A percentile compares a stretch with the other conserved stretches of the same genome.
Evolutionary conservation across 805 yeast species (phyloP).

Genomic region (Trichomonascus vanleenenianus): DNA sequence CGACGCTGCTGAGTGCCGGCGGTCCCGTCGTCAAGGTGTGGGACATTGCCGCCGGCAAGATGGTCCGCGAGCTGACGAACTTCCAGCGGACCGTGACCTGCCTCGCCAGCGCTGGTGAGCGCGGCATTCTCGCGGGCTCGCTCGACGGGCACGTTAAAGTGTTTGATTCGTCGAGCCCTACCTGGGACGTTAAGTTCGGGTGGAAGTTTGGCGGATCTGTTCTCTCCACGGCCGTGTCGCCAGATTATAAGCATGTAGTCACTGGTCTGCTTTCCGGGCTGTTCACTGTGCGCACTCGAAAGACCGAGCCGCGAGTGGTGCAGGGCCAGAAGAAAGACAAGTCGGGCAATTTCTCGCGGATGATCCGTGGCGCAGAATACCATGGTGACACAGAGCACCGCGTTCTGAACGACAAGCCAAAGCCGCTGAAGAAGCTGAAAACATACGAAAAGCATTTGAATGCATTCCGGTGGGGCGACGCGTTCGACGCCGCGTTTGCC

Average conservation of each 20-base stretch:
- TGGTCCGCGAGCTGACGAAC: constrained; percentile 64
- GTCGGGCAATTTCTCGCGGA: constrained; percentile 60
- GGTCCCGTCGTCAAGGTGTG: constrained; percentile 81
- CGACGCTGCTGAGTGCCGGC: constrained; percentile 75
- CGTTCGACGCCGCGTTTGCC: constrained; percentile 77
- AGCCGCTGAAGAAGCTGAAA: constrained; percentile 55
- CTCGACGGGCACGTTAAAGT: constrained; percentile 96
- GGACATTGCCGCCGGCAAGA: constrained; percentile 79
- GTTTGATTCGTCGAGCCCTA: constrained; percentile 59
- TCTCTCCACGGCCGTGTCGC: constrained; percentile 81
- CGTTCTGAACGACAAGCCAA: constrained; percentile 51
- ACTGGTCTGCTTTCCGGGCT: constrained; percentile 89
- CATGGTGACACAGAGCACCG: constrained; percentile 81
- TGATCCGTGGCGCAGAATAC: constrained; percentile 88
- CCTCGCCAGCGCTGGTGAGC: constrained; percentile 61
- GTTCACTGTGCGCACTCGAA: constrained; percentile 80
- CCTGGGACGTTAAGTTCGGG: constrained; percentile 86
- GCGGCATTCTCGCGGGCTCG: constrained; percentile 87
- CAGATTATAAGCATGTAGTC: constrained; percentile 79
- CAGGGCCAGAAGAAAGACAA: constrained; percentile 25
- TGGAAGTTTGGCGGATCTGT: constrained; percentile 98
- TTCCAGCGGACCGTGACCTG: constrained; percentile 93
- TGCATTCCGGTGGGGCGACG: constrained; percentile 88
- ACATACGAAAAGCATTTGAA: constrained; percentile 78
- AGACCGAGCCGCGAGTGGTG: constrained; percentile 36